Evolutionary conservation across 345 rosid genomes (phyloP).

Genomic region (Boechera stricta): DNA sequence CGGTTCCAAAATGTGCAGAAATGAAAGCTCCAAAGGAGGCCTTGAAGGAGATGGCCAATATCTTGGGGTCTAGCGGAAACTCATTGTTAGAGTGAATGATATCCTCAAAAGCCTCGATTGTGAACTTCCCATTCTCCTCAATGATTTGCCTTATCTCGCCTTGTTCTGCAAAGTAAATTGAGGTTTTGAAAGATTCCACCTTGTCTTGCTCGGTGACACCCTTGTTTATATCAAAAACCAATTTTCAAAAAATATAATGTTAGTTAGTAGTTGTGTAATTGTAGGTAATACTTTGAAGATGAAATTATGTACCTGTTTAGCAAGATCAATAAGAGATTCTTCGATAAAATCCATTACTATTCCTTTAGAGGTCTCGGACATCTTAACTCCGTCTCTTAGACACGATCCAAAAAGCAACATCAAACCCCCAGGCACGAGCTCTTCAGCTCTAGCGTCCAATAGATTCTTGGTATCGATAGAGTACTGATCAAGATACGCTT

Average conservation of each 20-base stretch:
- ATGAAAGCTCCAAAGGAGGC: slow-evolving; percentile 25
- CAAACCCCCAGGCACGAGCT: not conserved
- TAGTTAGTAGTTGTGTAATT: not conserved
- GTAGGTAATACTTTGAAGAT: not conserved
- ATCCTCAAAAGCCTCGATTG: slow-evolving; percentile 25
- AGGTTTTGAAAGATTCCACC: slow-evolving; percentile 25
- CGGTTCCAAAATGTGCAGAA: not conserved
- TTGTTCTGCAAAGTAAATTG: slow-evolving; percentile 23
- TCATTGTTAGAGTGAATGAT: slow-evolving; percentile 19
- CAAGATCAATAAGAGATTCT: slow-evolving; percentile 43
- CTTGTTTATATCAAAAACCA: not conserved
- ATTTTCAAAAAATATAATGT: not conserved
- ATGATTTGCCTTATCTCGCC: not conserved
- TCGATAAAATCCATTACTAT: slow-evolving; percentile 28
- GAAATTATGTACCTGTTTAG: slow-evolving; percentile 27
- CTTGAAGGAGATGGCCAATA: slow-evolving; percentile 13
- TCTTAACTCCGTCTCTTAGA: slow-evolving; percentile 31
- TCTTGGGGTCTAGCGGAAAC: slow-evolving; percentile 22
- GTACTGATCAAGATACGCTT: slow-evolving; percentile 47
- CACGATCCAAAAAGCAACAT: slow-evolving; percentile 25
- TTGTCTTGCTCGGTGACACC: slow-evolving; percentile 7
- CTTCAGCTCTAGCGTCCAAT: not conserved
- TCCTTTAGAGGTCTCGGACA: slow-evolving; percentile 34
- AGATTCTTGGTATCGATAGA: not conserved
- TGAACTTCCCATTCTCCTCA: not conserved